Percentiles rank a stretch among this genome's conserved stretches.
Conservation (phyloP, 2,329 filamentous ascomycete genomes). For the Fusarium illudens region DNA sequence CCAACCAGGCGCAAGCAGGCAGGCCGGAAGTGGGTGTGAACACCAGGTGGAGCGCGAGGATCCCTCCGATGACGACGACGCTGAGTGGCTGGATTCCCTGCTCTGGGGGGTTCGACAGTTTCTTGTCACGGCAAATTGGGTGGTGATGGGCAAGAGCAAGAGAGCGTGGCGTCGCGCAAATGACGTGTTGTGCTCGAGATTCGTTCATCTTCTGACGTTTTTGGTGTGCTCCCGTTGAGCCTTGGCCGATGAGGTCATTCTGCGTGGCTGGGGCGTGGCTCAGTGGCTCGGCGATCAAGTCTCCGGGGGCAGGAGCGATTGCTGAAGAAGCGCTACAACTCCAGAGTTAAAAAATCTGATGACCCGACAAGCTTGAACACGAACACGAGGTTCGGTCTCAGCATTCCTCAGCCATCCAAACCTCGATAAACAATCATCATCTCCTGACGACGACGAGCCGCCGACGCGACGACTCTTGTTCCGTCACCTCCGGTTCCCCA, state of each 20-base stretch:
- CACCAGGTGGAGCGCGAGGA: neutral
- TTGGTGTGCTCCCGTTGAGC: neutral
- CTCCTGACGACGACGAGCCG: slow-evolving; percentile 3
- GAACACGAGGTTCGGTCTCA: neutral
- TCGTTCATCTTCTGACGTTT: slow-evolving; percentile 24
- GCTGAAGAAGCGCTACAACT: neutral
- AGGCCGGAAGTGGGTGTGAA: neutral
- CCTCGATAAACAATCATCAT: slow-evolving; percentile 16
- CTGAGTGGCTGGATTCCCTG: slow-evolving; percentile 31
- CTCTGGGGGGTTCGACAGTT: slow-evolving; percentile 3
- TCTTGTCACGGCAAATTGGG: neutral
- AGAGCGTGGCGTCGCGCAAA: slow-evolving; percentile 13
- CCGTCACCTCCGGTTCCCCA: neutral
- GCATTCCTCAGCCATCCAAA: neutral
- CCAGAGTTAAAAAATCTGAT: neutral
- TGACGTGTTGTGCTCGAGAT: slow-evolving; percentile 27
- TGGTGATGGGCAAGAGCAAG: neutral
- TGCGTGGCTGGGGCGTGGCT: slow-evolving; percentile 22
- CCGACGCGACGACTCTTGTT: slow-evolving; percentile 28
- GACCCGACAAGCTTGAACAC: neutral
- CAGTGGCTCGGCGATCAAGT: neutral
- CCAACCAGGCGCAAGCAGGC: slow-evolving; percentile 16
- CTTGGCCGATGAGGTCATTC: slow-evolving; percentile 25
- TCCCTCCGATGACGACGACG: slow-evolving; percentile 30
- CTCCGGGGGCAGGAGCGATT: neutral